Conservation (phyloP, 257 asterid genomes). For the Nicotiana tomentosiformis region DNA sequence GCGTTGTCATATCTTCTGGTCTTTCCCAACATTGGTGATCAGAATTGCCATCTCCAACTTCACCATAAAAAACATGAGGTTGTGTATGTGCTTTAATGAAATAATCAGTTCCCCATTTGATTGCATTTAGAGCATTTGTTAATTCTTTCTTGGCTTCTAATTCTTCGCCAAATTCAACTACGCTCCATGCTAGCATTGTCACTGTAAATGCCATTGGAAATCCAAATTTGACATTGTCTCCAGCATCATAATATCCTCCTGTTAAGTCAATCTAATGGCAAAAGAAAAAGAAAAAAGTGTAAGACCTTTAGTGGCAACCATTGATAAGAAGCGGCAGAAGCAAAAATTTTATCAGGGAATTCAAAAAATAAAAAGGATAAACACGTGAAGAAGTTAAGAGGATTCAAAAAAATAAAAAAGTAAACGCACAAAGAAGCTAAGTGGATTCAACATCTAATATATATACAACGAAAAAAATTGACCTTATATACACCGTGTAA, state of each 20-base stretch:
- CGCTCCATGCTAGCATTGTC: slow-evolving; percentile 68
- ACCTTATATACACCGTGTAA: no score
- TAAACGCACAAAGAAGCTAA: no score
- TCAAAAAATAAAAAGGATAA: no score
- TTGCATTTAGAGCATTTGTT: slow-evolving; percentile 26
- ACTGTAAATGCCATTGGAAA: slow-evolving; percentile 65
- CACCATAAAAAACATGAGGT: slow-evolving; percentile 48
- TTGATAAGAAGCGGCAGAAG: no score
- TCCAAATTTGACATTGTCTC: slow-evolving; percentile 72
- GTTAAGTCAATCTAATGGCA: slow-evolving; percentile 36
- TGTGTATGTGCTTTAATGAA: slow-evolving; percentile 56
- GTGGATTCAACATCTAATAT: no score
- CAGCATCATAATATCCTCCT: slow-evolving; percentile 78
- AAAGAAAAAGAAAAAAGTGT: neutral
- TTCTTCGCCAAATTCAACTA: slow-evolving; percentile 27
- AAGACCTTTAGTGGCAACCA: no score
- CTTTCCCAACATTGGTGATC: slow-evolving; percentile 70
- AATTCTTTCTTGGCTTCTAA: slow-evolving; percentile 29
- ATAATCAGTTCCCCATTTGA: slow-evolving; percentile 70
- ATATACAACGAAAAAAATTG: no score
- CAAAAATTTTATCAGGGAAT: no score
- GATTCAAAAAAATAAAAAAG: no score
- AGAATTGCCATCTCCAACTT: slow-evolving; percentile 55
- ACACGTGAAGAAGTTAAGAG: no score
- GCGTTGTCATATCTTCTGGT: slow-evolving; percentile 72